phyloP scores from a whole-genome alignment of 106 monocot genomes.

The Amphibolis antarctica region DNA sequence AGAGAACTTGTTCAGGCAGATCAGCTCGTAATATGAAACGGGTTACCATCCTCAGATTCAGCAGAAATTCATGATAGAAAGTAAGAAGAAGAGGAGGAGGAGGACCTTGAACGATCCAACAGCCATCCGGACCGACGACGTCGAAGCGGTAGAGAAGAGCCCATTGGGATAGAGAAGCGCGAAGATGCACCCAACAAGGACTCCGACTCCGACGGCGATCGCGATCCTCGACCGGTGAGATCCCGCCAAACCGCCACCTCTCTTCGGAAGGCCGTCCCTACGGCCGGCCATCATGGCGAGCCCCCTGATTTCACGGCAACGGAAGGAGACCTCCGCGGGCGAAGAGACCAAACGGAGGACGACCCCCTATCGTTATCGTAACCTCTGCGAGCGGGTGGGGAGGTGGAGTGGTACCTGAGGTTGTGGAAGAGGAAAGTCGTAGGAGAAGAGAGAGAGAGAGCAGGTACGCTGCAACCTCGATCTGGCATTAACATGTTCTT shows the following conservation, averaged over 20 bases:
- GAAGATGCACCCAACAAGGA: slow-evolving; percentile 20
- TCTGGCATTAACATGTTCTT: too few species aligned
- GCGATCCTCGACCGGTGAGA: slow-evolving; percentile 19
- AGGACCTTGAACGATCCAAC: background rate
- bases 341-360: background rate
- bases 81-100: background rate
- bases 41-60: too few species aligned
- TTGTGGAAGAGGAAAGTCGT: background rate
- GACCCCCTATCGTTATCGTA: too few species aligned
- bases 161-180: slow-evolving; percentile 21
- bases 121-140: background rate
- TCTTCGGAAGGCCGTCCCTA: slow-evolving; percentile 2
- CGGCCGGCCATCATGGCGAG: slow-evolving; percentile 8
- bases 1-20: too few species aligned
- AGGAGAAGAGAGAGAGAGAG: background rate
- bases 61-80: too few species aligned
- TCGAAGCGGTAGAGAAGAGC: background rate
- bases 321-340: background rate
- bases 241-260: slow-evolving; percentile 3
- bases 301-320: too few species aligned
- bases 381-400: background rate
- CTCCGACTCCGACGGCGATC: slow-evolving; percentile 13
- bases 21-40: too few species aligned
- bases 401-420: background rate
- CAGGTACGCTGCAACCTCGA: background rate